A percentile compares a stretch with the other conserved stretches of the same genome.
phyloP scores from a whole-genome alignment of 129 eudicot species.

The Arctium lappa region DNA sequence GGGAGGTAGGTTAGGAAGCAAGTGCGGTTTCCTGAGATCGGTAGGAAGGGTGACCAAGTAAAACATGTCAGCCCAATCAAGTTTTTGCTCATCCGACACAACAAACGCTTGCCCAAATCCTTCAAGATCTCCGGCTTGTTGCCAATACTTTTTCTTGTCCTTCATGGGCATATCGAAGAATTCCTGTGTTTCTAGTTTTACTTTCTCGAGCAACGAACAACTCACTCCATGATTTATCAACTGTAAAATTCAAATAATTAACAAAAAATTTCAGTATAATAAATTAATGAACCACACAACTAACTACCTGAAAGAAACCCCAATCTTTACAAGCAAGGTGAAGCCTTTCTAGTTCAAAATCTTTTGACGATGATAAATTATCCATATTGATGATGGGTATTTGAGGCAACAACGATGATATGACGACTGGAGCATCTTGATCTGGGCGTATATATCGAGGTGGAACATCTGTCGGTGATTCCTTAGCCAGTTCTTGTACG shows the following conservation, averaged over 20 bases:
- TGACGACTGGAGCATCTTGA: neutral
- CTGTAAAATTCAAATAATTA: neutral
- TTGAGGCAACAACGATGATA: neutral
- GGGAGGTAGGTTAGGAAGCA: constrained; percentile 41
- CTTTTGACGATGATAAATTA: neutral
- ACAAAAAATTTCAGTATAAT: neutral
- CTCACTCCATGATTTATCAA: constrained; percentile 26
- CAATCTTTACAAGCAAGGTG: constrained; percentile 48
- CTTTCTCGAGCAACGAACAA: constrained; percentile 16
- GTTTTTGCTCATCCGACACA: constrained; percentile 53
- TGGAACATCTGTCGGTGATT: constrained; percentile 7
- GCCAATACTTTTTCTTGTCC: constrained; percentile 28
- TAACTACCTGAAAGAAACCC: constrained; percentile 51
- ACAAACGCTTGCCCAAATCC: constrained; percentile 58
- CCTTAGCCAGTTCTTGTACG: constrained; percentile 51
- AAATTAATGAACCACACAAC: neutral
- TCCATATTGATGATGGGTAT: constrained; percentile 38
- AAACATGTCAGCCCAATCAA: constrained; percentile 56
- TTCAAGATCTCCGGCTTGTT: constrained; percentile 33
- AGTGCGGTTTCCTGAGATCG: constrained; percentile 33
- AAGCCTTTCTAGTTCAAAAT: constrained; percentile 31
- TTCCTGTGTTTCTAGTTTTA: constrained; percentile 6
- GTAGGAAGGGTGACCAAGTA: constrained; percentile 31
- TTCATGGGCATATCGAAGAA: constrained; percentile 22
- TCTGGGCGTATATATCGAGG: constrained; percentile 22